phyloP scores from a whole-genome alignment of 2,329 filamentous ascomycete genomes.

The Sclerotinia minor region DNA sequence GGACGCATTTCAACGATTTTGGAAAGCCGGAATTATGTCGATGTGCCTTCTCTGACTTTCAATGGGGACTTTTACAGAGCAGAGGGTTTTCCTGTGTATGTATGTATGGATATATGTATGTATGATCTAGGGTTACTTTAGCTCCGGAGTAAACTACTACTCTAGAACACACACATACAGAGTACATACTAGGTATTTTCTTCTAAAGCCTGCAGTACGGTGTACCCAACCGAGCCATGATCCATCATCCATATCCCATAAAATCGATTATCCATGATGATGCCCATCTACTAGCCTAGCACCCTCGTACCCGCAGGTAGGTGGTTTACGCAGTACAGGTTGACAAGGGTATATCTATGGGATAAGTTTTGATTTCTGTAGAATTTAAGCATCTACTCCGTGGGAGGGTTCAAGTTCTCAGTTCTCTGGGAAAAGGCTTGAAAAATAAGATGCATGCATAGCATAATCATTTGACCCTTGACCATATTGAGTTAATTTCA shows the following conservation, averaged over 20 bases:
- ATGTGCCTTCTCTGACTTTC: neutral
- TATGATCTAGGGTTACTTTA: constrained; percentile 7
- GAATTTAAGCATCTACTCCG: too few relatives aligned
- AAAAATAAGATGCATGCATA: neutral
- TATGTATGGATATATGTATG: neutral
- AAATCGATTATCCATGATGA: too few relatives aligned
- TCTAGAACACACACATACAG: neutral
- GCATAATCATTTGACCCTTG: constrained; percentile 18
- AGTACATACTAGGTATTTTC: too few relatives aligned
- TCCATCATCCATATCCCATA: too few relatives aligned
- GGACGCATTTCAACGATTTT: neutral
- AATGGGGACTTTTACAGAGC: neutral
- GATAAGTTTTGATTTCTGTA: neutral
- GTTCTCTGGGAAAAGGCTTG: constrained; percentile 8
- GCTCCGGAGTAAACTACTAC: neutral
- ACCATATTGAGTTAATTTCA: constrained; percentile 19
- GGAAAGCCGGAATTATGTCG: neutral
- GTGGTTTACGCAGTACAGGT: neutral
- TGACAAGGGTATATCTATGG: too few relatives aligned
- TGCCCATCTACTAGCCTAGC: neutral
- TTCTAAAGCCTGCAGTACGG: too few relatives aligned
- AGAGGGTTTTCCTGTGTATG: neutral
- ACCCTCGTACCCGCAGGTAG: neutral
- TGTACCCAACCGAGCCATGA: too few relatives aligned
- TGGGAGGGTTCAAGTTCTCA: too few relatives aligned